Conservation (phyloP, 2,329 filamentous ascomycete genomes). For the Plenodomus biglobosus region DNA sequence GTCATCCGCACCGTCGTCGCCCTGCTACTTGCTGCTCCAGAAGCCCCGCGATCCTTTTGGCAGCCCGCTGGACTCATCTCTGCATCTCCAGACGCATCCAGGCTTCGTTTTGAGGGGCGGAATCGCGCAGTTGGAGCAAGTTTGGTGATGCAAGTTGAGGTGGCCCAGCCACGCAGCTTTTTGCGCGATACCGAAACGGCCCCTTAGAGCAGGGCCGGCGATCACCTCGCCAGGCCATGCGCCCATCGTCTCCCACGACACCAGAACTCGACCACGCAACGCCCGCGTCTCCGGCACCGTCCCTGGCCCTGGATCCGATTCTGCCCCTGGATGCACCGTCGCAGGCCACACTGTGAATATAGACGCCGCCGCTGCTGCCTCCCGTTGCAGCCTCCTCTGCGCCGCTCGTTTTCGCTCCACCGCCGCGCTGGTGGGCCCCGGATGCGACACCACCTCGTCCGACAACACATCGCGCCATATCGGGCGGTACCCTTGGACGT, state of each 20-base stretch:
- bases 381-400: conserved; percentile 28
- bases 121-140: neutral
- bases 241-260: conserved; percentile 32
- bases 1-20: conserved; percentile 7
- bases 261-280: conserved; percentile 24
- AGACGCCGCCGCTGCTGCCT: conserved; percentile 21
- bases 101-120: neutral
- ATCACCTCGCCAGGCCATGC: conserved; percentile 26
- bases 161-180: conserved; percentile 26
- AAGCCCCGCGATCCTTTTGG: too few species aligned
- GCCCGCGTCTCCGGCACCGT: conserved; percentile 29
- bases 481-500: conserved; percentile 17
- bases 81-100: neutral
- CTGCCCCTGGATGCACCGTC: conserved; percentile 31
- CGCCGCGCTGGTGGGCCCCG: conserved; percentile 31
- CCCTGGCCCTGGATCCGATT: conserved; percentile 27
- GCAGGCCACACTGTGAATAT: conserved; percentile 24
- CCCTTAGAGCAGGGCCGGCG: conserved; percentile 20
- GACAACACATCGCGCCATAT: conserved; percentile 29
- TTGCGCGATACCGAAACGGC: conserved; percentile 26
- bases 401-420: conserved; percentile 19
- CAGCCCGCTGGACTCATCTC: too few species aligned
- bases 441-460: conserved; percentile 39
- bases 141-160: neutral
- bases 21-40: neutral